Base-by-base conservation (phyloP, 176 grass and related monocot genomes). In the Eragrostis nindensis region DNA sequence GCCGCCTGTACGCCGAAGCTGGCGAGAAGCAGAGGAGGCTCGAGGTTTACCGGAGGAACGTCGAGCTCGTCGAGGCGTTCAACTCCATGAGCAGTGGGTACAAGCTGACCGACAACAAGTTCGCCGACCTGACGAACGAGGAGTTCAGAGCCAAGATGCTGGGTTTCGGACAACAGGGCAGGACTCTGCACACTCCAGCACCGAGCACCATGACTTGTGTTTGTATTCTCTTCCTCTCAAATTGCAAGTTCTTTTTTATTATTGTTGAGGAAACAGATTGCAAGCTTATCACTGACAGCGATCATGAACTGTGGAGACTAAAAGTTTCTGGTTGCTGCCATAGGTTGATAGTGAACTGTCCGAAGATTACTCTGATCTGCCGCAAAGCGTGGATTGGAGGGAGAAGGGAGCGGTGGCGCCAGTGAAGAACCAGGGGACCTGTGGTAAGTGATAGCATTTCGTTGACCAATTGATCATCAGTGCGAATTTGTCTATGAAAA, bases 91-190 rank as follows among this genome's bases (percentile, higher is more conserved):
- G 59, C n/a, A 47, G 4, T 26, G 68, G 78, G 48, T 89, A 89
- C 72, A 89, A 5, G 55, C 66, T 93, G 39, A 42, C 76, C 0
- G 71, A 93, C 41, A 91, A 77, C 72, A 17, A 74, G 56, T 91
- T 93, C 32, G 73, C 88, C 2, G 91, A 93, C 47, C 32, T 92
- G 68, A 93, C 91, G 29, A 89, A 97, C n/a, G 71, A 93, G 63
- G 94, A 97, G 73, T 91, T 89, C 83, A 82, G 76, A 12, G 55
- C 62, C 39, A 91, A 75, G 43, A 45, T 78, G 46, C 85, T 79
- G 26, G 75, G 57, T 0, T 36, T 68, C 5, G 66, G 74, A 9
- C 66, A 73, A 1, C 43, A 67, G 1, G 41, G 53, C 0, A 47
- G 75, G 17, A 24, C 72, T 5, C 38, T 39, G 22, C 60, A 74